phyloP scores from a whole-genome alignment of 495 filamentous ascomycete species.

The Tirmania nivea region DNA sequence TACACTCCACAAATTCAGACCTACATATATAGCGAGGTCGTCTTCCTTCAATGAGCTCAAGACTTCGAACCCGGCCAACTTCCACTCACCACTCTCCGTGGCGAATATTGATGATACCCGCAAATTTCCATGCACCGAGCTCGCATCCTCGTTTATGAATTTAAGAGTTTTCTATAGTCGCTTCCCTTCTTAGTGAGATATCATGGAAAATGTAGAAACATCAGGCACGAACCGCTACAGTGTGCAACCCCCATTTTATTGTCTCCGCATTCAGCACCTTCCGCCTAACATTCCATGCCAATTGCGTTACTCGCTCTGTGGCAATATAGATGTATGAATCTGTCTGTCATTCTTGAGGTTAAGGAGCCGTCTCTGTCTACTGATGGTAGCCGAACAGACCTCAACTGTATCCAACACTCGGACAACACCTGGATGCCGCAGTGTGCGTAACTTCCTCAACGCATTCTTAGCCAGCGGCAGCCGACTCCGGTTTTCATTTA shows the following conservation, averaged over 20 bases:
- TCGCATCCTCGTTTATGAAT: conserved; percentile 86
- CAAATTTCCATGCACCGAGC: conserved; percentile 71
- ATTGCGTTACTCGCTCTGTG: conserved; percentile 66
- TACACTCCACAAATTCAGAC: conserved; percentile 12
- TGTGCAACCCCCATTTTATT: conserved; percentile 82
- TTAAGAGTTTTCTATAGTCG: conserved; percentile 54
- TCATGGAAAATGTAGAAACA: not conserved
- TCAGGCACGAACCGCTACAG: conserved; percentile 43
- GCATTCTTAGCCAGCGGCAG: conserved; percentile 81
- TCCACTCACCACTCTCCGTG: conserved; percentile 95
- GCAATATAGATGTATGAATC: conserved; percentile 87
- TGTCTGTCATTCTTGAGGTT: conserved; percentile 31
- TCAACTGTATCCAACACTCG: conserved; percentile 86
- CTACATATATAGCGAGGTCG: conserved; percentile 70
- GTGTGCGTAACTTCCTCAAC: conserved; percentile 68
- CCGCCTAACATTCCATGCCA: conserved; percentile 67
- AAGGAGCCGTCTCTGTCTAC: not conserved
- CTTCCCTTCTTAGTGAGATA: conserved; percentile 4
- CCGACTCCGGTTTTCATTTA: conserved; percentile 46
- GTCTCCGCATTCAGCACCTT: conserved; percentile 72
- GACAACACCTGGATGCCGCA: conserved; percentile 84
- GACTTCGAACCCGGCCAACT: conserved; percentile 78
- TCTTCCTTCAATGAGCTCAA: conserved; percentile 91
- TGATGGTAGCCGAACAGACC: conserved; percentile 28
- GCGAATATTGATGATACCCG: conserved; percentile 69